Conservation (phyloP, 768 basidiomycete species). For the Pulveroboletus sp. region DNA sequence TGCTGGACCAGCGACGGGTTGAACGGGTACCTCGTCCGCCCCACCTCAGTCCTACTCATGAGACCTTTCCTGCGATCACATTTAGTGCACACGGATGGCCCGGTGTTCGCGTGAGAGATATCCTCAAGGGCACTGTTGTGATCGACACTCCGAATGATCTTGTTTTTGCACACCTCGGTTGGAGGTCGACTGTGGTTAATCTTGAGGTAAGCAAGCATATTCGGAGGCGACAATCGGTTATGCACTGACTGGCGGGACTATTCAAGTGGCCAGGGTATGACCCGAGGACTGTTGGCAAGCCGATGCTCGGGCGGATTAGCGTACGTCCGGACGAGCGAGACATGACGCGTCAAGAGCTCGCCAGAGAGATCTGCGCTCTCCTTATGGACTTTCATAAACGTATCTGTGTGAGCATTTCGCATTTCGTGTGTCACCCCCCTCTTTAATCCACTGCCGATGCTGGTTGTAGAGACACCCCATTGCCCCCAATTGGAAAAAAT, state of each 20-base stretch:
- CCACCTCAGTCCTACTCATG: neutral
- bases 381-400: neutral
- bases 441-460: too few relatives aligned
- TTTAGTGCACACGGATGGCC: neutral
- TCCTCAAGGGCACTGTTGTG: neutral
- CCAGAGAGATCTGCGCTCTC: neutral
- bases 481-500: neutral
- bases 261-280: constrained; percentile 3
- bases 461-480: neutral
- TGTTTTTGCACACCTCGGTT: neutral
- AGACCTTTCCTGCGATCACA: neutral
- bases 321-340: neutral
- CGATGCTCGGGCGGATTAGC: neutral
- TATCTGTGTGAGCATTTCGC: neutral
- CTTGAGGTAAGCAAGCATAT: neutral
- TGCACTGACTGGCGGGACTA: neutral
- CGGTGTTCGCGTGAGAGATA: neutral
- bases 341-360: neutral
- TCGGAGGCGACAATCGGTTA: too few relatives aligned
- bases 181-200: neutral
- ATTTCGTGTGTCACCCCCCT: too few relatives aligned
- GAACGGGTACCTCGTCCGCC: neutral
- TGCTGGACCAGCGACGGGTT: neutral
- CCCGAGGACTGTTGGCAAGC: neutral
- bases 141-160: neutral